These are phyloP conservation scores for Pleurotus giganteus DNA, from an alignment of 768 basidiomycete genomes.

Conservation along the genomic window DNA sequence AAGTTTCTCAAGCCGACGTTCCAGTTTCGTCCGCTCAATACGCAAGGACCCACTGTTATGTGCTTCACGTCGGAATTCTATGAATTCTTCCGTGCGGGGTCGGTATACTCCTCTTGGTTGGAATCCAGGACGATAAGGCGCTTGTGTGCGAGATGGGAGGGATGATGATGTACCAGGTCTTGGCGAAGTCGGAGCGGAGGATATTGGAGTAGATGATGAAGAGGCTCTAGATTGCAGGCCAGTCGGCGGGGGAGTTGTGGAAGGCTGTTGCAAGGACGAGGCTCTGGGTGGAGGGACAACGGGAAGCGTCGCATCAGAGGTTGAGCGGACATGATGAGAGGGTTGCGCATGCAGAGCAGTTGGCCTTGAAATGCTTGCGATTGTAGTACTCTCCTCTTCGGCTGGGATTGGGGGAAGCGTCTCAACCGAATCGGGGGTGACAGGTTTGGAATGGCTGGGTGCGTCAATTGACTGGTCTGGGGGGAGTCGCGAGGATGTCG, in stretches of 20 bases:
- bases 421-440: conserved; percentile 13
- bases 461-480: conserved; percentile 1
- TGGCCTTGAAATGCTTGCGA: background rate
- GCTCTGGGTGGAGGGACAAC: conserved; percentile 16
- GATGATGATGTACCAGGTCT: conserved; percentile 18
- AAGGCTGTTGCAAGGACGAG: conserved; percentile 13
- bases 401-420: conserved; percentile 10
- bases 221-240: conserved; percentile 11
- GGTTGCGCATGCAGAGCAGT: conserved; percentile 3
- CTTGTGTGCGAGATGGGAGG: conserved; percentile 23
- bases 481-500: background rate
- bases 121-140: conserved; percentile 88
- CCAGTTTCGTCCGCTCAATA: conserved; percentile 81
- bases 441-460: conserved; percentile 12
- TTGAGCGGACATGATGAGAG: conserved; percentile 12
- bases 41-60: conserved; percentile 32
- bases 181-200: conserved; percentile 13
- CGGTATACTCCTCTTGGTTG: conserved; percentile 87
- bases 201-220: conserved; percentile 6
- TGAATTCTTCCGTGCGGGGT: conserved; percentile 80
- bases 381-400: background rate
- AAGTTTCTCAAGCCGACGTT: conserved; percentile 86
- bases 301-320: conserved; percentile 8
- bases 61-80: conserved; percentile 42
- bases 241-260: conserved; percentile 9